Evolutionary conservation across 371 early-diverging fungal genomes (phyloP), one percentile per base, ranked within the genome.

Genomic region (Rhizomucor miehei): DNA sequence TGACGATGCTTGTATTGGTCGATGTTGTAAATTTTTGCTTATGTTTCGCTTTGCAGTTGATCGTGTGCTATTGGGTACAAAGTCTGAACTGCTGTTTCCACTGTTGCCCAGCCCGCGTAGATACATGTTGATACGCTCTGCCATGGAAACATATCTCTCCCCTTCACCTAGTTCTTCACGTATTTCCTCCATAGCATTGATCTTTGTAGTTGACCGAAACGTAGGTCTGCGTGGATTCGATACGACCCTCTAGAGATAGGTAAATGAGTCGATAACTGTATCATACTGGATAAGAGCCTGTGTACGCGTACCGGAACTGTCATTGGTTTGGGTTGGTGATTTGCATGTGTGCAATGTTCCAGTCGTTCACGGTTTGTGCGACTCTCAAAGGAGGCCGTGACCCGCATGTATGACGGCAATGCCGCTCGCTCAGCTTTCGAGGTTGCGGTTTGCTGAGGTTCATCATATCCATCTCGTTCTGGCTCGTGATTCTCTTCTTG

Each of bases 151-250:
- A 44, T 59, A 64, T n/a, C 29, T 39, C 17, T 64, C 64, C 14
- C 56, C 53, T 6, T 59, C 59, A 9, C 44, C 36, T 52, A 64
- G 54, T 38, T 64, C 59, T 23, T 40, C 54, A 13, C 52, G 59
- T 11, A 64, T 64, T 24, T 64, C 64, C 10, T 64, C 64, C 51
- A 59, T 56, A 14, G 64, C 64, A 56, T 64, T 64, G 52, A 59
- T 64, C 4, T 48, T 49, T 3, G 64, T 64, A 3, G 64, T 55
- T 8, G 59, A 54, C 5, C 52, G 55, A 48, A 52, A 59, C 12
- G 41, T 23, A 12, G 59, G 59, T 29, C 29, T 29, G 29, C 8
- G 29, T 8, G 23, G 51, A 21, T 39, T 17, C 37, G 24, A 43
- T 13, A 1, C n/a, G 41, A 17, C 14, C 43, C n/a, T 52, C 37